Evolutionary conservation across 2,329 filamentous ascomycete genomes (phyloP).

Genomic region (Fusarium nanum): DNA sequence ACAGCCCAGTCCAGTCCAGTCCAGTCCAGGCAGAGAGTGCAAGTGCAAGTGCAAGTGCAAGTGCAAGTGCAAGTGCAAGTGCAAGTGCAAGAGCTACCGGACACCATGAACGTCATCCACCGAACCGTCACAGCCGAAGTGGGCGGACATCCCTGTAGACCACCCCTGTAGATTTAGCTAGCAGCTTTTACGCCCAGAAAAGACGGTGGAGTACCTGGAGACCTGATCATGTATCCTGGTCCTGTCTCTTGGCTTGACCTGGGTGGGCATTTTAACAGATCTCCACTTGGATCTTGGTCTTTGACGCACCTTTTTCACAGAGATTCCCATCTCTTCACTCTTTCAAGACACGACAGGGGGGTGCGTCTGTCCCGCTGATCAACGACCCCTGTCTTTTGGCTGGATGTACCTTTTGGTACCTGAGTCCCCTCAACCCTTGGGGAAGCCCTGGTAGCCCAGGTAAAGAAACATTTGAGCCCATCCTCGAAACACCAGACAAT

Average conservation of each 20-base stretch:
- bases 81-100: slow-evolving; percentile 15
- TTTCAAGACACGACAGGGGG: slow-evolving; percentile 27
- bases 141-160: slow-evolving; percentile 14
- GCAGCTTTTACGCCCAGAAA: slow-evolving; percentile 3
- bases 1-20: not conserved
- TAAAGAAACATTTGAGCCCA: slow-evolving; percentile 11
- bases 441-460: not conserved
- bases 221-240: slow-evolving; percentile 25
- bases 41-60: too few species aligned
- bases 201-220: slow-evolving; percentile 12
- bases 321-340: slow-evolving; percentile 30
- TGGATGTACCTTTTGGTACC: slow-evolving; percentile 36
- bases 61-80: too few species aligned
- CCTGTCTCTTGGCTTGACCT: slow-evolving; percentile 5
- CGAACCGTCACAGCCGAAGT: slow-evolving; percentile 39
- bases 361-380: slow-evolving; percentile 40
- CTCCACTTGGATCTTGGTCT: slow-evolving; percentile 32
- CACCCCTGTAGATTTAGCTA: not conserved
- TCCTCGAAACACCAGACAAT: not conserved
- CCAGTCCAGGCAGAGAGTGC: not conserved
- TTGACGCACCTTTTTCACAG: slow-evolving; percentile 24
- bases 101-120: slow-evolving; percentile 37
- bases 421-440: slow-evolving; percentile 12
- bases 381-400: slow-evolving; percentile 24
- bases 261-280: slow-evolving; percentile 12